These are phyloP conservation scores for Pleurotus giganteus DNA, from an alignment of 768 basidiomycete species.

Conservation along the genomic window DNA sequence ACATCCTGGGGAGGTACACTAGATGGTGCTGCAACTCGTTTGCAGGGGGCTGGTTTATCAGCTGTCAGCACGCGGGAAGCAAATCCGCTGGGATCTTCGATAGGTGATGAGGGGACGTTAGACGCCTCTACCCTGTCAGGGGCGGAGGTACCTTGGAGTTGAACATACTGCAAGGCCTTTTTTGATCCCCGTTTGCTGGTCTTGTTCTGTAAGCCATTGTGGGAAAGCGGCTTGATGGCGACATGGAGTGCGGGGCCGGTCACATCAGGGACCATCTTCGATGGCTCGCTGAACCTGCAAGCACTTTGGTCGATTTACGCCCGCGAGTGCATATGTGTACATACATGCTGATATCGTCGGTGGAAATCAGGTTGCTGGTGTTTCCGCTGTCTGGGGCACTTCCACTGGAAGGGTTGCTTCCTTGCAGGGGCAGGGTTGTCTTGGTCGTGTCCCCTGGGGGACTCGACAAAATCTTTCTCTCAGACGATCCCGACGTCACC, in stretches of 20 bases:
- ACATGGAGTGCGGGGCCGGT: background rate
- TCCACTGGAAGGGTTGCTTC: background rate
- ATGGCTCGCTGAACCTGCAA: constrained; percentile 2
- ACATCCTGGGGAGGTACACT: background rate
- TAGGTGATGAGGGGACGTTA: constrained; percentile 9
- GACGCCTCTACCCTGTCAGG: constrained; percentile 8
- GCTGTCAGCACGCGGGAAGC: background rate
- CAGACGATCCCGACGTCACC: too few species aligned
- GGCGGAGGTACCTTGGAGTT: constrained; percentile 8
- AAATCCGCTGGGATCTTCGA: constrained; percentile 11
- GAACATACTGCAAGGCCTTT: constrained; percentile 10
- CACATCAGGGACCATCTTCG: background rate
- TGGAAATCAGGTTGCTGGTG: background rate
- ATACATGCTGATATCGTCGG: constrained; percentile 8
- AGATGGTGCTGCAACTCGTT: background rate
- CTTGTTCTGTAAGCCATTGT: background rate
- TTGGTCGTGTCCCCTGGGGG: too few species aligned
- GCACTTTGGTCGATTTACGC: background rate
- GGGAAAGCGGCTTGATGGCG: background rate
- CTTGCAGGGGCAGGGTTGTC: too few species aligned
- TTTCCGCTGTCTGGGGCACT: background rate
- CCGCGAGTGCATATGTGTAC: background rate
- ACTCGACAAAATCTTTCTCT: too few species aligned
- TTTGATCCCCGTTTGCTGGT: constrained; percentile 12
- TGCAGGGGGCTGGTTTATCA: background rate